These are phyloP conservation scores for Stagonosporopsis tanaceti DNA, from an alignment of 2,329 filamentous ascomycete species.

Conservation along the genomic window DNA sequence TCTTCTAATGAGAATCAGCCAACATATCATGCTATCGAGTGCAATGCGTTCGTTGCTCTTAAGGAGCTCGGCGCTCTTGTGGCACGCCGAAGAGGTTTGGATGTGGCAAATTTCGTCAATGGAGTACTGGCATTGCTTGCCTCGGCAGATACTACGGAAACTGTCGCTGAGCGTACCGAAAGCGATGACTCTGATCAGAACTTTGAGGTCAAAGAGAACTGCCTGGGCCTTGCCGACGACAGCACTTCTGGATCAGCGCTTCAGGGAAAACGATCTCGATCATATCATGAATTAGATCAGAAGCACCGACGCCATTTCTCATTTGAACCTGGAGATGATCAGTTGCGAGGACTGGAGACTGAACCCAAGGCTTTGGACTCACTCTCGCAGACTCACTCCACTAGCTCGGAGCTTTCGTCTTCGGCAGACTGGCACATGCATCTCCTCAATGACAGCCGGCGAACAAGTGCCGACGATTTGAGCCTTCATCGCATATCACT, in stretches of 20 bases:
- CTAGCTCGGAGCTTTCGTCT: slow-evolving; percentile 10
- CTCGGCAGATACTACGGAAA: not conserved
- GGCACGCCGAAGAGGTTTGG: slow-evolving; percentile 47
- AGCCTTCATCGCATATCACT: not conserved
- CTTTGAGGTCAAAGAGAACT: not conserved
- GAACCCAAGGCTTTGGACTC: slow-evolving; percentile 16
- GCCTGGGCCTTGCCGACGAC: not conserved
- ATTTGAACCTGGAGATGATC: slow-evolving; percentile 55
- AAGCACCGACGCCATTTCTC: slow-evolving; percentile 51
- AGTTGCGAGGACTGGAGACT: slow-evolving; percentile 29
- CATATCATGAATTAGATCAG: slow-evolving; percentile 27
- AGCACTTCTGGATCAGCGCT: slow-evolving; percentile 10
- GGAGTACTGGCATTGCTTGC: slow-evolving; percentile 47
- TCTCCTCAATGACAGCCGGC: not conserved
- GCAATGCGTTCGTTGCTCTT: slow-evolving; percentile 45
- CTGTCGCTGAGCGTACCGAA: not conserved
- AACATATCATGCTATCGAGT: slow-evolving; percentile 29
- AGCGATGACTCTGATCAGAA: not conserved
- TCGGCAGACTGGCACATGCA: slow-evolving; percentile 1
- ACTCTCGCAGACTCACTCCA: slow-evolving; percentile 14
- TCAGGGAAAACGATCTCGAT: slow-evolving; percentile 29
- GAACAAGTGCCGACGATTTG: not conserved
- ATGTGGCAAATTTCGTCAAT: slow-evolving; percentile 40
- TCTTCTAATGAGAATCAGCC: slow-evolving; percentile 2
- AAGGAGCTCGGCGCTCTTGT: slow-evolving; percentile 46